Conservation (phyloP, 495 filamentous ascomycete species). For the Trypethelium eluteriae region DNA sequence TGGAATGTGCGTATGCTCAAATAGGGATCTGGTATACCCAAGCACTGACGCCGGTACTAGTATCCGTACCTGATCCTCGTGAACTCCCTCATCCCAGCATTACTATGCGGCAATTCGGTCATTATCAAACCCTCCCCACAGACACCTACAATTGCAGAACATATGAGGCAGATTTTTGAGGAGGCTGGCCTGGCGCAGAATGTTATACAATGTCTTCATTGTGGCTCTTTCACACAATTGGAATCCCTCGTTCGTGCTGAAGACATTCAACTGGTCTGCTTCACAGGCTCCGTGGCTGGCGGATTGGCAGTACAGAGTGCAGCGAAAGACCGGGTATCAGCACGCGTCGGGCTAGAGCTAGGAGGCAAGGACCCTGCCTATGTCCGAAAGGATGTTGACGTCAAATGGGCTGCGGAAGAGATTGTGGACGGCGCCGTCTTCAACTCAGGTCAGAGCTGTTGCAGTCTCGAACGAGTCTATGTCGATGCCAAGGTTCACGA, state of each 20-base stretch:
- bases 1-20: constrained; percentile 67
- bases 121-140: constrained; percentile 92
- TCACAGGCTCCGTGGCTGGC: constrained; percentile 87
- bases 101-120: constrained; percentile 79
- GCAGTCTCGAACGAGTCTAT: constrained; percentile 85
- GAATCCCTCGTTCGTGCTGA: constrained; percentile 67
- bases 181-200: constrained; percentile 71
- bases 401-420: constrained; percentile 83
- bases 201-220: constrained; percentile 84
- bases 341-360: constrained; percentile 79
- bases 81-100: constrained; percentile 80
- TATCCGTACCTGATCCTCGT: constrained; percentile 89
- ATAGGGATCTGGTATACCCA: constrained; percentile 13
- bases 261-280: constrained; percentile 68
- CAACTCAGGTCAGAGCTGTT: constrained; percentile 96
- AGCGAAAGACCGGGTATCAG: constrained; percentile 62
- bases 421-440: constrained; percentile 91
- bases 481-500: constrained; percentile 80
- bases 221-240: constrained; percentile 61
- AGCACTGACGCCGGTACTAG: constrained; percentile 37
- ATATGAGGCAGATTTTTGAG: constrained; percentile 62
- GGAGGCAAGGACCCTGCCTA: constrained; percentile 94
- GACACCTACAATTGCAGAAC: constrained; percentile 83
- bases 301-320: constrained; percentile 78
- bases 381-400: constrained; percentile 74